These are phyloP conservation scores for Vanilla planifolia DNA, from an alignment of 106 monocot species.

Conservation along the genomic window DNA sequence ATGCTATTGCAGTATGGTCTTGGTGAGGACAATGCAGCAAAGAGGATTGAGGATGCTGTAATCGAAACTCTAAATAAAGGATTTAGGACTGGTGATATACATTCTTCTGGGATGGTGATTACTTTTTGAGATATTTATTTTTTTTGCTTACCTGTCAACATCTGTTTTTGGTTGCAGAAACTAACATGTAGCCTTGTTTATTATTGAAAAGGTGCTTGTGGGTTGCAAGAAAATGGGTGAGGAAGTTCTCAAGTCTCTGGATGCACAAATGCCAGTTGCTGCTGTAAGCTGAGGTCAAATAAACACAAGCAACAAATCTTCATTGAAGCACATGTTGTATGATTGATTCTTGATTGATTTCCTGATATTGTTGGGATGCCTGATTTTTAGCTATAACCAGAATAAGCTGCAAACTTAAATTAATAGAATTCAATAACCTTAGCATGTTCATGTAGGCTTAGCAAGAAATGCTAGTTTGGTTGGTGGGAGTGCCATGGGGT, in stretches of 20 bases:
- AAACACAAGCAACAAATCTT: neutral
- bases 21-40: conserved; percentile 78
- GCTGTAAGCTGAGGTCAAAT: conserved; percentile 15
- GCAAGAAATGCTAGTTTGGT: no score
- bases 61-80: conserved; percentile 64
- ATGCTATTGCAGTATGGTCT: conserved; percentile 90
- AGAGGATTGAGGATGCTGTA: conserved; percentile 80
- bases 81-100: conserved; percentile 80
- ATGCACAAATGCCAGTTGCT: conserved; percentile 21
- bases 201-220: conserved; percentile 54
- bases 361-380: no score
- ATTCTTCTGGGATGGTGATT: conserved; percentile 58
- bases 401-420: no score
- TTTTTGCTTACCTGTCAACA: no score
- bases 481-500: no score
- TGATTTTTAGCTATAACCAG: no score
- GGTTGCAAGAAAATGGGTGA: conserved; percentile 86
- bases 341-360: no score
- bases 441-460: no score
- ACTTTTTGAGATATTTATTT: neutral
- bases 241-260: conserved; percentile 57
- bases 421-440: no score
- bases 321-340: no score
- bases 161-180: neutral
- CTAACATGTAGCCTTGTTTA: neutral